These are phyloP conservation scores for Trichosporon sp. DNA, from an alignment of 1,284 basidiomycete genomes.

Conservation along the genomic window DNA sequence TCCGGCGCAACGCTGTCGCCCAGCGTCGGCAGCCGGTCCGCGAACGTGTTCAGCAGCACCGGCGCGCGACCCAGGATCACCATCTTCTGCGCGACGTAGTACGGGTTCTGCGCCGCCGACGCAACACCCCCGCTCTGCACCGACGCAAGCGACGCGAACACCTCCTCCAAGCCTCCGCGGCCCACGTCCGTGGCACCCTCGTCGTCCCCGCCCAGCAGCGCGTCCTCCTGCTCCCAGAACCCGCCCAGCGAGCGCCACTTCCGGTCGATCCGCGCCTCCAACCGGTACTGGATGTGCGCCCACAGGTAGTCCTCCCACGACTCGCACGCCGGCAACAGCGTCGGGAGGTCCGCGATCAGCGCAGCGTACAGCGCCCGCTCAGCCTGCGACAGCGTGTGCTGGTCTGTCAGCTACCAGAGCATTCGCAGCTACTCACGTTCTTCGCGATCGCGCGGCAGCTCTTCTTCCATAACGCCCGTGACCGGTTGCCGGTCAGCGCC, in stretches of 20 bases:
- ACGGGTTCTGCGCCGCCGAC: slow-evolving; percentile 70
- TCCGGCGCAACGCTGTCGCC: slow-evolving; percentile 25
- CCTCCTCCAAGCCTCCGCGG: slow-evolving; percentile 40
- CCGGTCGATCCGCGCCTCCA: slow-evolving; percentile 59
- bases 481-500: slow-evolving; percentile 59
- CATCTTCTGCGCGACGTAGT: slow-evolving; percentile 63
- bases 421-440: slow-evolving; percentile 56
- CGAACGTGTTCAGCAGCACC: slow-evolving; percentile 67
- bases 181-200: slow-evolving; percentile 33
- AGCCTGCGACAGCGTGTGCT: slow-evolving; percentile 65
- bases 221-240: slow-evolving; percentile 47
- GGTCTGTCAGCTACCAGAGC: slow-evolving; percentile 5
- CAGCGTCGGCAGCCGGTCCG: slow-evolving; percentile 55
- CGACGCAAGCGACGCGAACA: slow-evolving; percentile 42
- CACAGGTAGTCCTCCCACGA: slow-evolving; percentile 95
- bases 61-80: slow-evolving; percentile 74
- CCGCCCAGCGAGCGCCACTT: slow-evolving; percentile 44
- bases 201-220: slow-evolving; percentile 28
- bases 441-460: slow-evolving; percentile 72
- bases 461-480: slow-evolving; percentile 76
- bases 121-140: slow-evolving; percentile 35
- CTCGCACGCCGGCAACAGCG: slow-evolving; percentile 70
- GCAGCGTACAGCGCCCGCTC: slow-evolving; percentile 85
- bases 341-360: slow-evolving; percentile 73
- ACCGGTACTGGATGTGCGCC: slow-evolving; percentile 79